A percentile compares a stretch with the other conserved stretches of the same genome.
phyloP scores from a whole-genome alignment of 2,329 filamentous ascomycete species.

The Cyphellophora europaea region DNA sequence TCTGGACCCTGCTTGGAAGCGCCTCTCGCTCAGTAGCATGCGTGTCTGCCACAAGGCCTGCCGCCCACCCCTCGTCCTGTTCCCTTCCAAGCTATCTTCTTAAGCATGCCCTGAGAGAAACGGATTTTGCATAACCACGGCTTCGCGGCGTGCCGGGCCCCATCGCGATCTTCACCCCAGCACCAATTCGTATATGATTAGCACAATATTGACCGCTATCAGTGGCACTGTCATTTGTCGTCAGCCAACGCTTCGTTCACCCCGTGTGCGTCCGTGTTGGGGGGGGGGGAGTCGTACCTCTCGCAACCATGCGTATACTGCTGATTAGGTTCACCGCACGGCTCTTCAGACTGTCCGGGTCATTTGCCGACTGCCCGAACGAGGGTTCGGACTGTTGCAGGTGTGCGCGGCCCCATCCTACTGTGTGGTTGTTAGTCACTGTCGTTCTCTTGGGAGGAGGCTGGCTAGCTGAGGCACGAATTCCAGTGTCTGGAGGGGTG shows the following conservation, averaged over 20 bases:
- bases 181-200: slow-evolving; percentile 74
- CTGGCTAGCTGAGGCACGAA: no score
- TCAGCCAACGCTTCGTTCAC: neutral
- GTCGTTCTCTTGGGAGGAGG: no score
- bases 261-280: neutral
- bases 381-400: slow-evolving; percentile 37
- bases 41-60: no score
- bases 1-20: no score
- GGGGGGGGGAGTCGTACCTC: slow-evolving; percentile 49
- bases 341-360: slow-evolving; percentile 58
- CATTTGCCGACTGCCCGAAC: neutral
- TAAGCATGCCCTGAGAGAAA: no score
- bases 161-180: slow-evolving; percentile 61
- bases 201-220: slow-evolving; percentile 71
- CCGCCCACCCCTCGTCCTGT: no score
- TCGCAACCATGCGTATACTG: slow-evolving; percentile 83
- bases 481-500: no score
- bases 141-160: no score
- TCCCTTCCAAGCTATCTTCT: no score
- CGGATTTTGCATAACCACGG: no score
- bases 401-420: slow-evolving; percentile 5
- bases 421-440: no score
- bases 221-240: slow-evolving; percentile 57
- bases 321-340: slow-evolving; percentile 85
- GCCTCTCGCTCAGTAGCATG: no score